Conservation (phyloP, 2,329 filamentous ascomycete species). For the Stachybotrys chartarum region DNA sequence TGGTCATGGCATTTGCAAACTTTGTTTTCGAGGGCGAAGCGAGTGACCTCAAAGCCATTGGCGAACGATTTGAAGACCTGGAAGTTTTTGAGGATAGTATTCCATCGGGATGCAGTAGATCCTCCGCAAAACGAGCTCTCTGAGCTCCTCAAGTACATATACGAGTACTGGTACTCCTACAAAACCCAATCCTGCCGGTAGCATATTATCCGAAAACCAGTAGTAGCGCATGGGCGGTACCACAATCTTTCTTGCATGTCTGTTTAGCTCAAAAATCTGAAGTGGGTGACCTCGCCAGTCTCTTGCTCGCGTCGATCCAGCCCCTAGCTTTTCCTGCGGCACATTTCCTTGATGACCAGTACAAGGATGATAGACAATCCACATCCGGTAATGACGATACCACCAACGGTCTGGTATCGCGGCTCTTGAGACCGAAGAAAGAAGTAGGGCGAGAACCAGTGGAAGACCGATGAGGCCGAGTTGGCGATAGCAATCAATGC, state of each 20-base stretch:
- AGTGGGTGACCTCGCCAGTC: too few relatives aligned
- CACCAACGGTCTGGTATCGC: slow-evolving; percentile 16
- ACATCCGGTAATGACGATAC: slow-evolving; percentile 13
- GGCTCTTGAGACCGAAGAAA: slow-evolving; percentile 16
- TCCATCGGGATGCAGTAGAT: not conserved
- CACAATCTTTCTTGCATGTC: too few relatives aligned
- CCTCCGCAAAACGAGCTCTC: too few relatives aligned
- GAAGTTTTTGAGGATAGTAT: not conserved
- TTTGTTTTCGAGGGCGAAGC: not conserved
- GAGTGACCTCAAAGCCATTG: not conserved
- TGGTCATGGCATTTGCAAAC: not conserved
- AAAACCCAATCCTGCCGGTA: too few relatives aligned
- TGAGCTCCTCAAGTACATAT: too few relatives aligned
- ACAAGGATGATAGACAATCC: slow-evolving; percentile 4
- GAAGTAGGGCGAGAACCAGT: slow-evolving; percentile 33
- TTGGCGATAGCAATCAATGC: slow-evolving; percentile 33
- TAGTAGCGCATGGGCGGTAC: too few relatives aligned
- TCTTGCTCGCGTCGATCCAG: not conserved
- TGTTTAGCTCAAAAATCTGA: too few relatives aligned
- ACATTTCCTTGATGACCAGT: too few relatives aligned
- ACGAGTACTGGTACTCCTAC: too few relatives aligned
- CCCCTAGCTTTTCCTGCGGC: too few relatives aligned
- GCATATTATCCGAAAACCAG: too few relatives aligned
- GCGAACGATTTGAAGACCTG: not conserved
- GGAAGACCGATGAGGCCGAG: slow-evolving; percentile 25